Conservation (phyloP, 805 yeast genomes). For the Yamadazyma paraphyllophila region DNA sequence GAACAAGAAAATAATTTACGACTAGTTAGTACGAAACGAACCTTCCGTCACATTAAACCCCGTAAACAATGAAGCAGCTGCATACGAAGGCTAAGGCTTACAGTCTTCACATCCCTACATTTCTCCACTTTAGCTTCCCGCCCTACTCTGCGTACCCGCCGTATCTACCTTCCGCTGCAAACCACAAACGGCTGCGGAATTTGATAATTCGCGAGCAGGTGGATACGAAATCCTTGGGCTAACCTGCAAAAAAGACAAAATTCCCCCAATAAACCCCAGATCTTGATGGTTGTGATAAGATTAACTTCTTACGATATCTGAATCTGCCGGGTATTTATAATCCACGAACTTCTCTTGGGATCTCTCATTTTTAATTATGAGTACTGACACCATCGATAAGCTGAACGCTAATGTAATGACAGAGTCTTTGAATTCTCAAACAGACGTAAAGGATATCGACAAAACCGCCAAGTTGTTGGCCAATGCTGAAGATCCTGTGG, state of each 20-base stretch:
- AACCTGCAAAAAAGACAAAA: slow-evolving; percentile 3
- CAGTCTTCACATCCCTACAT: no score
- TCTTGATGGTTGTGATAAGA: neutral
- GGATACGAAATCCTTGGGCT: neutral
- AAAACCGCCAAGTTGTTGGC: no score
- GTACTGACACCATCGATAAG: neutral
- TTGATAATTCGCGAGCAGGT: neutral
- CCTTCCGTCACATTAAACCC: neutral
- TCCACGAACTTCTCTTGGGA: no score
- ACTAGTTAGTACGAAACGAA: neutral
- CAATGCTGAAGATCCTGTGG: slow-evolving; percentile 2
- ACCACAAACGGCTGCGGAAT: slow-evolving; percentile 1
- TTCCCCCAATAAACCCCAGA: neutral
- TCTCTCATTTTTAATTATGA: neutral
- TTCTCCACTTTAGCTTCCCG: no score
- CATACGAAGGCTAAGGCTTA: neutral
- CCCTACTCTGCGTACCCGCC: neutral
- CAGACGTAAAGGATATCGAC: neutral
- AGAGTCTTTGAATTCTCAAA: neutral
- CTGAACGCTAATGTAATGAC: neutral
- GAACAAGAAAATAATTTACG: neutral
- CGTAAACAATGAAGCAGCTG: neutral
- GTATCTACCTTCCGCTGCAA: neutral
- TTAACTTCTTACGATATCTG: neutral
- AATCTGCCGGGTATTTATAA: neutral